Evolutionary conservation across 2,329 filamentous ascomycete species (phyloP).

Genomic region (Chrysoporthe deuterocubensis): DNA sequence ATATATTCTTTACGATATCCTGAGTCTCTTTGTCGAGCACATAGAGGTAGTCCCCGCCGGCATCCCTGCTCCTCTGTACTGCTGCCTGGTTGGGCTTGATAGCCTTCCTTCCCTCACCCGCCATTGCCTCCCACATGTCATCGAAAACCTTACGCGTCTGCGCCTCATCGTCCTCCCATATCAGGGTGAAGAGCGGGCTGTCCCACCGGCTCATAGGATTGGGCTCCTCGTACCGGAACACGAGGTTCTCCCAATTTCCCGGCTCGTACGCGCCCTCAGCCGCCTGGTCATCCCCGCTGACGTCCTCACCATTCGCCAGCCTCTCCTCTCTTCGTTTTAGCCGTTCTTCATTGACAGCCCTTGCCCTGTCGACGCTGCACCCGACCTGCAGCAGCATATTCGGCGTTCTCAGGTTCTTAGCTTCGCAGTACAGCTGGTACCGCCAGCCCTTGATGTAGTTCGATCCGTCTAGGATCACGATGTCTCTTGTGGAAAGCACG

Average conservation of each 20-base stretch:
- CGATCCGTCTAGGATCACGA: slow-evolving; percentile 78
- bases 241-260: slow-evolving; percentile 75
- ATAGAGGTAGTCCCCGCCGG: slow-evolving; percentile 76
- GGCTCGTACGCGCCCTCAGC: slow-evolving; percentile 53
- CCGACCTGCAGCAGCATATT: slow-evolving; percentile 74
- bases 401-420: slow-evolving; percentile 77
- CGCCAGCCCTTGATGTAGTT: slow-evolving; percentile 93
- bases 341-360: slow-evolving; percentile 63
- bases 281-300: slow-evolving; percentile 36
- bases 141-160: slow-evolving; percentile 61
- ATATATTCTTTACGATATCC: slow-evolving; percentile 71
- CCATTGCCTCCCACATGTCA: slow-evolving; percentile 75
- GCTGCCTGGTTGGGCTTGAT: slow-evolving; percentile 78
- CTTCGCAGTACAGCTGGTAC: slow-evolving; percentile 84
- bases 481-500: slow-evolving; percentile 70
- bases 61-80: slow-evolving; percentile 64
- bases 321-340: slow-evolving; percentile 42
- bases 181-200: slow-evolving; percentile 77
- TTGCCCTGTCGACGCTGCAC: slow-evolving; percentile 56
- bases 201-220: slow-evolving; percentile 87
- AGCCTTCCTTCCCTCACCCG: slow-evolving; percentile 63
- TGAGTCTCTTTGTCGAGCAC: slow-evolving; percentile 79
- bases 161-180: slow-evolving; percentile 74
- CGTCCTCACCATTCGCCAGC: slow-evolving; percentile 42
- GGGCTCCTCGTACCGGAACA: slow-evolving; percentile 84